Base-by-base conservation (phyloP, 306 rosid genomes). In the Castanea mollissima region DNA sequence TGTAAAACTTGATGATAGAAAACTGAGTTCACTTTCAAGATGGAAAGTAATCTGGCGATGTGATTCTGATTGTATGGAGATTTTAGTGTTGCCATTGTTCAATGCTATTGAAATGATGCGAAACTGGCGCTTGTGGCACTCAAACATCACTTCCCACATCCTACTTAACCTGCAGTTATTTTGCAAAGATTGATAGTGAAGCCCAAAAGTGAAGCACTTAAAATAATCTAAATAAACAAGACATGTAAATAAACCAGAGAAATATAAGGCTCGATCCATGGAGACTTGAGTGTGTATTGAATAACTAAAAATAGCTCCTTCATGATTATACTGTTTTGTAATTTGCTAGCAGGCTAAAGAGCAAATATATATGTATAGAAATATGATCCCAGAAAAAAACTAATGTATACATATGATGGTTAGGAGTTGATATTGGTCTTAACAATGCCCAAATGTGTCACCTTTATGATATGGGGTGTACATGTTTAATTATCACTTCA, bases 91-190 rank as follows among this genome's bases (percentile, higher is more conserved):
- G 81, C 91, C 83, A 74, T 70, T 85, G 75, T 56, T 83, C 73
- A 85, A 77, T 49, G 94, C 89, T 57, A 80, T 85, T 8, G 91
- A 80, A 77, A 94, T 92, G 18, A 94, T 87, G 84, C 81, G 86
- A 68, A 82, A 83, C 84, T 94, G 99, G 77, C 74, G 93, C 85
- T 82, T 89, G 96, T 93, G 98, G 85, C 97, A 93, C 74, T 90
- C 93, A 54, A 63, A 83, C 99, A 95, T 91, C 86, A 82, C 94
- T 71, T 89, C 92, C 99, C 98, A 95, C 99, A 93, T 95, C 77
- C 93, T 91, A 74, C 84, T 79, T 83, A 93, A 86, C 89, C 99
- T 95, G 85, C 38, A 79, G 79, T 51, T 59, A 32, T 74, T 41
- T 41, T 38, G 69, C 74, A 79, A 70, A 31, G 56, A 35, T 74